Evolutionary conservation across 1,284 basidiomycete genomes (phyloP).

Genomic region (Cutaneotrichosporon arboriforme): DNA sequence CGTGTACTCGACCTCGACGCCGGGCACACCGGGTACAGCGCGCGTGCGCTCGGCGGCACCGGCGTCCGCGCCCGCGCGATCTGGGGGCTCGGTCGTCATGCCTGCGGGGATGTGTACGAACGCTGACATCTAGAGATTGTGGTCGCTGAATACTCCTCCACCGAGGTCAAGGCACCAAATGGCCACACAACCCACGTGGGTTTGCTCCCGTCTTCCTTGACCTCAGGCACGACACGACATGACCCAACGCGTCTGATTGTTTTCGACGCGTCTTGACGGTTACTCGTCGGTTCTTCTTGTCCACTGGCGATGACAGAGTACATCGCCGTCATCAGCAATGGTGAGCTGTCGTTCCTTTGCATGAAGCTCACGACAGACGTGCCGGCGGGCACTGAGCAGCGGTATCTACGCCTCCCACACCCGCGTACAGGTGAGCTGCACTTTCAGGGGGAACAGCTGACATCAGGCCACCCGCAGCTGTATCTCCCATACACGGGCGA

Average conservation of each 20-base stretch:
- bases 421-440: conserved; percentile 40
- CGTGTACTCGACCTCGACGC: neutral
- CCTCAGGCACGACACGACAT: conserved; percentile 7
- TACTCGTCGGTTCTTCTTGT: neutral
- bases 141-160: neutral
- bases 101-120: neutral
- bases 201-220: neutral
- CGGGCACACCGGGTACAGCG: too few species aligned
- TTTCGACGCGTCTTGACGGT: neutral
- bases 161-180: neutral
- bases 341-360: conserved; percentile 11
- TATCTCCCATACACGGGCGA: conserved; percentile 26
- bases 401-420: conserved; percentile 41
- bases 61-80: too few species aligned
- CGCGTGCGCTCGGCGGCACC: too few species aligned
- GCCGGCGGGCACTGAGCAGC: conserved; percentile 22
- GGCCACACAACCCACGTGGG: neutral
- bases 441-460: conserved; percentile 2
- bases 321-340: conserved; percentile 25
- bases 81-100: neutral
- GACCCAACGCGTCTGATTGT: conserved; percentile 12
- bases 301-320: conserved; percentile 21
- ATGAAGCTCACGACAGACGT: conserved; percentile 27
- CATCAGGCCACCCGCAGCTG: conserved; percentile 34
- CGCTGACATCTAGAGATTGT: neutral